Conservation (phyloP, 2,329 filamentous ascomycete genomes). For the Botryotinia convoluta region DNA sequence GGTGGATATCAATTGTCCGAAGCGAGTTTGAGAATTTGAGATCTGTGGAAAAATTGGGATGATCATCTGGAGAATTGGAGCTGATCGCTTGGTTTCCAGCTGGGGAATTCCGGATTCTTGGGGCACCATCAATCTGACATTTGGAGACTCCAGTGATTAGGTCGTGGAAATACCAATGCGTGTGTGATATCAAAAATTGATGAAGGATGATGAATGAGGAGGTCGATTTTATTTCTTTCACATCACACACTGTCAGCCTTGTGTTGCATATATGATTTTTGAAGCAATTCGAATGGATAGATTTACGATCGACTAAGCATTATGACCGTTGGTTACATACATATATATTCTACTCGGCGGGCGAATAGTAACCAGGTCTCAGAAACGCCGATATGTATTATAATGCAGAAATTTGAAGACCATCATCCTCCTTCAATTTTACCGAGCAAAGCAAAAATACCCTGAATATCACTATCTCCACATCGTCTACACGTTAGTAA, state of each 20-base stretch:
- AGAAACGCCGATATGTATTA: neutral
- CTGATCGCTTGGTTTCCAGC: constrained; percentile 1
- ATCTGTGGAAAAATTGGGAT: constrained; percentile 8
- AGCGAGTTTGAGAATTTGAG: neutral
- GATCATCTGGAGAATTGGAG: constrained; percentile 20
- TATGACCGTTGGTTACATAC: neutral
- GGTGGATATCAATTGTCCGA: neutral
- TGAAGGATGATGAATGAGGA: neutral
- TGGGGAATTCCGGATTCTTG: constrained; percentile 11
- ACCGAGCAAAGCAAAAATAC: neutral
- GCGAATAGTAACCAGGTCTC: neutral
- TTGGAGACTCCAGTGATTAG: constrained; percentile 2
- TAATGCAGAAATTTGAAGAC: neutral
- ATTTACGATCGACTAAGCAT: neutral
- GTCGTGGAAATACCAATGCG: neutral
- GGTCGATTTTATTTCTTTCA: neutral
- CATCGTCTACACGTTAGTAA: neutral
- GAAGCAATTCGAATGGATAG: neutral
- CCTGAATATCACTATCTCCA: constrained; percentile 6
- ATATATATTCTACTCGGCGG: neutral
- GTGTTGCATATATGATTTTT: neutral
- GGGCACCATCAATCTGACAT: neutral
- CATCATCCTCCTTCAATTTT: constrained; percentile 2
- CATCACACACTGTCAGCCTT: constrained; percentile 7
- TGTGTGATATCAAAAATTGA: neutral